Evolutionary conservation across 1,139 yeast genomes (phyloP), one percentile per base, ranked within the genome.

Genomic region (Pichia terricola): DNA sequence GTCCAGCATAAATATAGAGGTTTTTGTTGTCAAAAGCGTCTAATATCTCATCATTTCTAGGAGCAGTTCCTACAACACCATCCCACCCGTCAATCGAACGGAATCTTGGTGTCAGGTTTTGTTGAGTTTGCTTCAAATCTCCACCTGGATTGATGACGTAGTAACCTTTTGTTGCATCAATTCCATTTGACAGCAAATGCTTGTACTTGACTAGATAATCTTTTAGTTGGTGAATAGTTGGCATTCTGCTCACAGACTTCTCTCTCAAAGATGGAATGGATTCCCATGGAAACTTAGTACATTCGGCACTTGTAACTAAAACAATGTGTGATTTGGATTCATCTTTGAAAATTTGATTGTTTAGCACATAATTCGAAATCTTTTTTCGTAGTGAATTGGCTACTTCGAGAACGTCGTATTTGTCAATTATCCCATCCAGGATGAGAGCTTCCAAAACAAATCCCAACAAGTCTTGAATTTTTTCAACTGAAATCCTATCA

Each of bases 261-360:
- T 58, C 57, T 40, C 73, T 62, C 45, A 89, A 60, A 40, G 73
- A 68, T 0, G 78, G 72, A 34, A 89, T 60, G 0, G 88, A 80
- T 58, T 91, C 98, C 97, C 97, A 91, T 0, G 97, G 97, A 40
- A 91, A 69, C 30, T 66, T 63, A 10, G 76, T 75, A 53, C 94
- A 80, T 7, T 66, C 65, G 38, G 79, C 70, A 40, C 88, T 81
- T 3, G 87, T 75, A 8, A 91, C 67, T 42, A 91, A 64, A 3
- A 89, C 77, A 2, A 81, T 67, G 59, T 88, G 96, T 4, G 67
- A 67, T 10, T 22, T 26, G n/a, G 34, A 10, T 31, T 37, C 34
- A 26, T 34, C 8, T 34, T 10, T 6, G 7, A 30, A 8, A 9
- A 22, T 2, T n/a, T 34, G 7, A 10, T 11, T 22, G 11, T 34